Base-by-base conservation (phyloP, 2,329 filamentous ascomycete species). In the Alternaria atra region DNA sequence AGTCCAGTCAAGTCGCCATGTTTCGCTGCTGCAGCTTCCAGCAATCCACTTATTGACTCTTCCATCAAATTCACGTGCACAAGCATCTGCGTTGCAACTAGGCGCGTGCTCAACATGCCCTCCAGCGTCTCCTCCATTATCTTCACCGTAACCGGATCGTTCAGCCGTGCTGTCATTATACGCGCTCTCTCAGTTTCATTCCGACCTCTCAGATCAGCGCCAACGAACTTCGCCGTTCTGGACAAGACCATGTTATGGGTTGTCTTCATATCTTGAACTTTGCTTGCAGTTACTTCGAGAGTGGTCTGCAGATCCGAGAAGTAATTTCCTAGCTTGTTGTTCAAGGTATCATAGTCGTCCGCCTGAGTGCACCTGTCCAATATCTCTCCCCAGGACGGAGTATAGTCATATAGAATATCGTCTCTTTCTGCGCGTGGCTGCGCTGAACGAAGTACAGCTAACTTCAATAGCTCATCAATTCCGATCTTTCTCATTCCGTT, bases 371-470 rank as follows among this genome's bases (percentile, higher is more conserved):
- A 60, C 9, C n/a, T 7, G 9, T 37, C 39, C 2, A 44, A 44
- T n/a, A 63, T 47, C 23, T 42, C 42, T 25, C 15, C 54, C 44
- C 25, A 53, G 27, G 34, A 46, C 6, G 34, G 29, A 17, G 4
- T 25, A 20, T 6, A 40, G 39, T 5, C 35, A 5, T 15, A 48
- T 32, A n/a, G 50, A 23, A 15, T 17, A 35, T 17, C 13, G 15
- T 58, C 46, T 23, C 42, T 23, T 6, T 37, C 48, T 0, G 42
- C 56, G 34, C 43, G 58, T 13, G 68, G 66, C 51, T 68, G 70
- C 17, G 63, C 65, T 15, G 63, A 55, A 46, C 68, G 71, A 5
- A 60, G 56, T 5, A 62, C 42, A 9, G 61, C 55, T 29, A 71
- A 39, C 7, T 59, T 30, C 20, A 65, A 66, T 42, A 69, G 6